Evolutionary conservation across 345 rosid genomes (phyloP).

Genomic region (Hirschfeldia incana): DNA sequence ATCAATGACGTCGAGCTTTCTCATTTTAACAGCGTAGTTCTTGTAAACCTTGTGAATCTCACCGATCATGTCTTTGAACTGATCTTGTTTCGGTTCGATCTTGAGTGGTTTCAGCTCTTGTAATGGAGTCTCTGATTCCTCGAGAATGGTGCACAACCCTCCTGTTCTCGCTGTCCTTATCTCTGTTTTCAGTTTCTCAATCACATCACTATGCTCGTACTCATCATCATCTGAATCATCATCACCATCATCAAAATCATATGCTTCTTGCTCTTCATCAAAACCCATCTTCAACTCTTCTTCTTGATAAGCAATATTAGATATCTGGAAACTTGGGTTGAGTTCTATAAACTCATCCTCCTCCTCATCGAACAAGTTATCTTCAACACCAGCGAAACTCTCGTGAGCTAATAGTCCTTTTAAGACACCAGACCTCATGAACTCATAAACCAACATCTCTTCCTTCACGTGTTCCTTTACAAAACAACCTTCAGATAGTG

Average conservation of each 20-base stretch:
- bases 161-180: conserved; percentile 63
- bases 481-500: conserved; percentile 3
- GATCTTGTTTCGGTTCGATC: conserved; percentile 51
- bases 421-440: conserved; percentile 27
- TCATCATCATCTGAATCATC: conserved; percentile 39
- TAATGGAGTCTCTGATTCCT: conserved; percentile 61
- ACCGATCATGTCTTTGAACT: conserved; percentile 43
- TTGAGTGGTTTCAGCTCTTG: conserved; percentile 59
- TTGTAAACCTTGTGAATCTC: conserved; percentile 68
- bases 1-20: conserved; percentile 70
- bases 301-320: background rate
- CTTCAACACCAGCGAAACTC: conserved; percentile 26
- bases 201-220: conserved; percentile 55
- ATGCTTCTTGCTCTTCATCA: conserved; percentile 30
- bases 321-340: conserved; percentile 31
- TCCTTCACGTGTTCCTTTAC: conserved; percentile 17
- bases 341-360: conserved; percentile 49
- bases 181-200: conserved; percentile 67
- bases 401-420: conserved; percentile 24
- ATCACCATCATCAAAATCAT: conserved; percentile 28
- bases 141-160: conserved; percentile 78
- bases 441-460: conserved; percentile 36
- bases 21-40: conserved; percentile 66
- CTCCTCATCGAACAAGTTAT: conserved; percentile 23
- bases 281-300: conserved; percentile 19